Conservation (phyloP, 2,329 filamentous ascomycete species). For the Clonostachys rhizophaga region DNA sequence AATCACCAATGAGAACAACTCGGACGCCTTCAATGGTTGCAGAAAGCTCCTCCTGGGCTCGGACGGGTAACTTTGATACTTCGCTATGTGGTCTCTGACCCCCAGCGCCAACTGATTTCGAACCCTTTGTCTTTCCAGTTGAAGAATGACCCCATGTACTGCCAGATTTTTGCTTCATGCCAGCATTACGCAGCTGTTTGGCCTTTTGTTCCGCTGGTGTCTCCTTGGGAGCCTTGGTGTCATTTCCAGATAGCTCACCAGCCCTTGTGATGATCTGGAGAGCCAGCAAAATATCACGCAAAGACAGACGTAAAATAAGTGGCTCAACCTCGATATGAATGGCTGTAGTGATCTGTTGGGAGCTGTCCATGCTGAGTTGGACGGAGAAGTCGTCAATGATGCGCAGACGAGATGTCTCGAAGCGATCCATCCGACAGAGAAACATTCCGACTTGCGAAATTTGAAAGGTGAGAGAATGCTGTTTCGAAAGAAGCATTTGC, state of each 20-base stretch:
- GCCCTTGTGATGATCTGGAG: constrained; percentile 90
- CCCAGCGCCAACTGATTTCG: constrained; percentile 24
- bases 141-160: constrained; percentile 53
- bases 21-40: constrained; percentile 83
- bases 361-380: constrained; percentile 78
- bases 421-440: constrained; percentile 95
- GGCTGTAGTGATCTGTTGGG: constrained; percentile 59
- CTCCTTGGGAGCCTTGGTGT: constrained; percentile 27
- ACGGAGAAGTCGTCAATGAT: constrained; percentile 97
- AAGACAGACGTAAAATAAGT: constrained; percentile 80
- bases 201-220: constrained; percentile 45
- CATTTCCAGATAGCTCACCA: constrained; percentile 74
- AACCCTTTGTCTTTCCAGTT: constrained; percentile 33
- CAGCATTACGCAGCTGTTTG: constrained; percentile 43
- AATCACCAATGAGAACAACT: constrained; percentile 88
- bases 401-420: constrained; percentile 82
- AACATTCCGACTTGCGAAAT: constrained; percentile 97
- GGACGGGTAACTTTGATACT: neutral
- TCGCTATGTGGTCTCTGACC: constrained; percentile 6
- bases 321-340: constrained; percentile 89
- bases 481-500: constrained; percentile 86
- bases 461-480: constrained; percentile 90
- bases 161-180: constrained; percentile 49
- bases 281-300: constrained; percentile 90
- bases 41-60: constrained; percentile 68